Conservation (phyloP, 352 stramenopile species). For the Thalassiosira allenii region DNA sequence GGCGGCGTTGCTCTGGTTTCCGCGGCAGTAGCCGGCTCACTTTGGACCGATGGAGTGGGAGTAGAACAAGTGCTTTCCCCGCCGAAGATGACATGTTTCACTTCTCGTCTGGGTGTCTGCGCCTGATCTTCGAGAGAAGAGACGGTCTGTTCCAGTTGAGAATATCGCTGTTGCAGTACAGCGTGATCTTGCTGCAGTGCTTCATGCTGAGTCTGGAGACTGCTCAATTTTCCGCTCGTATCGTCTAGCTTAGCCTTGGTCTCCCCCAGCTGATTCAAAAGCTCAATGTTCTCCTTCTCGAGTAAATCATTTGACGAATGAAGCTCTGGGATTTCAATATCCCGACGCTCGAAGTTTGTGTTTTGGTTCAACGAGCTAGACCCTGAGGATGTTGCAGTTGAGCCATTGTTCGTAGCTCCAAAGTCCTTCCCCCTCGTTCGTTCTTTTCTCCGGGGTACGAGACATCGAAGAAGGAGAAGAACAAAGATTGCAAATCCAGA, state of each 20-base stretch:
- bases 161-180: constrained; percentile 20
- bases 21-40: not conserved
- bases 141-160: constrained; percentile 11
- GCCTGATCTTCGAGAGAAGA: not conserved
- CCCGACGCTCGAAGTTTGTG: not conserved
- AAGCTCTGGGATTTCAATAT: not conserved
- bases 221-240: constrained; percentile 5
- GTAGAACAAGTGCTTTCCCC: constrained; percentile 14
- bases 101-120: not conserved
- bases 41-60: constrained; percentile 21
- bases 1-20: not conserved
- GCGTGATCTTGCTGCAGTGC: constrained; percentile 10
- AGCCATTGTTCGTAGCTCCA: not conserved
- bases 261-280: not conserved
- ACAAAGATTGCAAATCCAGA: constrained; percentile 21
- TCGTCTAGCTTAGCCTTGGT: not conserved
- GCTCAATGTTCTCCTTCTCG: not conserved
- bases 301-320: not conserved
- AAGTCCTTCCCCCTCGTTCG: no score
- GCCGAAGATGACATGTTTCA: constrained; percentile 1
- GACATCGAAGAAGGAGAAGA: constrained; percentile 15
- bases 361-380: constrained; percentile 7
- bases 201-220: constrained; percentile 8
- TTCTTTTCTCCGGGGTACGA: not conserved
- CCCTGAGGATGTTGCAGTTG: constrained; percentile 1